Base-by-base conservation (phyloP, 495 filamentous ascomycete species). In the Hypoxylon crocopeplum region DNA sequence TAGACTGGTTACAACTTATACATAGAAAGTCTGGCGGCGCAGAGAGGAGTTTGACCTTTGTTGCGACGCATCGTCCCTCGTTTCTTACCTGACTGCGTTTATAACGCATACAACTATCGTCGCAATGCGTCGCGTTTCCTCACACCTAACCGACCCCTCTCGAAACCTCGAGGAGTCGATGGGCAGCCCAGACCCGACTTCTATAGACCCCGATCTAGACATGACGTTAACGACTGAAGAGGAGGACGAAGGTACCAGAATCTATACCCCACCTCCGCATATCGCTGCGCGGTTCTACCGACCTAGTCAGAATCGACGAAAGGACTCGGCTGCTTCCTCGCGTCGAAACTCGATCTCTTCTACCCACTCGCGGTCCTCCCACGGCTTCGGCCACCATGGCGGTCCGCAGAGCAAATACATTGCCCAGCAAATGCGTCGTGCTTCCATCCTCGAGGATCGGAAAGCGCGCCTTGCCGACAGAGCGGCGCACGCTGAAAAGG, bases 401-500 rank as follows among this genome's bases (percentile, higher is more conserved):
- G 80, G 84, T 21, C 81, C 85, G 5, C 88, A 92, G 70, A 88
- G 89, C 70, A 90, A 90, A 64, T 83, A 93, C 72, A 79, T 96
- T 48, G 92, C 91, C 25, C 92, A 96, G 67, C 91, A 97, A 67
- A 82, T 97, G 30, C 91, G 93, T 24, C 90, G 93, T 39, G 88
- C 90, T 6, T 93, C 91, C 19, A 96, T 98, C 48, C 82, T 98
- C 51, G 93, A 98, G 72, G 90, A 84, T 65, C 90, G 94, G 33
- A 97, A 96, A 71, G 94, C 92, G 5, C 86, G 93, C 39, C 83
- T 98, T 20, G 94, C 95, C 47, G 94, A 96, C 70, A 85, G 93
- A 36, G 95, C 93, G 8, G 90, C 91, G 36, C 92, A 98, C 76
- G 94, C 92, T 40, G 94, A 98, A 71, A 93, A 96, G 76, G 94